Conservation (phyloP, 768 basidiomycete genomes). For the Boletus rubropictus region DNA sequence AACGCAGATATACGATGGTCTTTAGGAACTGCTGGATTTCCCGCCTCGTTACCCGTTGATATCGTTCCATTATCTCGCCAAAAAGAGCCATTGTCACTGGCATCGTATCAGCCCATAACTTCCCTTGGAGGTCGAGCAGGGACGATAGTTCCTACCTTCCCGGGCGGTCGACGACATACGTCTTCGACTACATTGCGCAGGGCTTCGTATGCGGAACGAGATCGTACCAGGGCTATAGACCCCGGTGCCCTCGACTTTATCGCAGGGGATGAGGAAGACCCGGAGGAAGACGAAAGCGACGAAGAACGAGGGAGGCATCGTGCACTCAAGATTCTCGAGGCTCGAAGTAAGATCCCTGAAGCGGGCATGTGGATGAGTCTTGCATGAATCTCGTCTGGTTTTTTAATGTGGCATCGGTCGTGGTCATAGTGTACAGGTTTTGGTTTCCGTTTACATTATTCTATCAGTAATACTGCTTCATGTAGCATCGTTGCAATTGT, state of each 20-base stretch:
- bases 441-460: constrained; percentile 25
- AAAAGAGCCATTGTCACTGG: constrained; percentile 42
- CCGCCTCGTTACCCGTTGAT: constrained; percentile 58
- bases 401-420: constrained; percentile 5
- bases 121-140: constrained; percentile 37
- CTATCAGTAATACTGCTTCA: constrained; percentile 30
- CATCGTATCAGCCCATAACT: constrained; percentile 54
- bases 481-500: constrained; percentile 26
- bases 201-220: constrained; percentile 63
- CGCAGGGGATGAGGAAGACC: constrained; percentile 46
- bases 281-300: constrained; percentile 33
- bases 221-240: constrained; percentile 57
- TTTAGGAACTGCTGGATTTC: constrained; percentile 32
- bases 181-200: constrained; percentile 51
- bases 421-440: constrained; percentile 12
- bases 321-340: constrained; percentile 66
- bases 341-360: constrained; percentile 60
- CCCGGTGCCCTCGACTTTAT: constrained; percentile 65
- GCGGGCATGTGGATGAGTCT: constrained; percentile 82
- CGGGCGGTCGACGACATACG: constrained; percentile 10
- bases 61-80: constrained; percentile 39
- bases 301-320: constrained; percentile 47
- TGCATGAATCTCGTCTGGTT: constrained; percentile 33
- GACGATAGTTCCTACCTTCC: constrained; percentile 27
- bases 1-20: constrained; percentile 23